Conservation (phyloP, 1,139 yeast genomes). For the Pichia sorboxylosa region DNA sequence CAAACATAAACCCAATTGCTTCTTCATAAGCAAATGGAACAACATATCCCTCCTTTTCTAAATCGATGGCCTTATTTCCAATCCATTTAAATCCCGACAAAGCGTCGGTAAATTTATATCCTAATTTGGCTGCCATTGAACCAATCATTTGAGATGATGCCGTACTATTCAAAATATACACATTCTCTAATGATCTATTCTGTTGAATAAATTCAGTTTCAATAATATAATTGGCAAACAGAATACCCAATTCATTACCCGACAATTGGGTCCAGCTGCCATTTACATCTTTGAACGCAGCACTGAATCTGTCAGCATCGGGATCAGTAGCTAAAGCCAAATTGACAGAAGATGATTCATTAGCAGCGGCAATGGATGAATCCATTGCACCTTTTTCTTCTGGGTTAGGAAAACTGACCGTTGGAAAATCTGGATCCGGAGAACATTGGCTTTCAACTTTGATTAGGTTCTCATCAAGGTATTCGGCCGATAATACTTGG, state of each 20-base stretch:
- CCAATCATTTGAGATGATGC: conserved; percentile 77
- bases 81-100: conserved; percentile 97
- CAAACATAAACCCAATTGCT: conserved; percentile 91
- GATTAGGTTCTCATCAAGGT: conserved; percentile 12
- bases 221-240: conserved; percentile 61
- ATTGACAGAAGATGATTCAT: conserved; percentile 28
- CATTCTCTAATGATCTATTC: conserved; percentile 15
- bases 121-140: conserved; percentile 54
- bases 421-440: conserved; percentile 80
- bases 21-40: conserved; percentile 94
- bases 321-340: conserved; percentile 88
- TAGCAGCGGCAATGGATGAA: conserved; percentile 50
- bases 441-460: conserved; percentile 46
- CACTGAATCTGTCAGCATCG: conserved; percentile 88
- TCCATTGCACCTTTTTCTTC: conserved; percentile 89
- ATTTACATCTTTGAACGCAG: conserved; percentile 42
- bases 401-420: conserved; percentile 88
- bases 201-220: not conserved
- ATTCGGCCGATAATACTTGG: not conserved
- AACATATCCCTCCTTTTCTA: conserved; percentile 46
- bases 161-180: conserved; percentile 72
- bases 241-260: conserved; percentile 82
- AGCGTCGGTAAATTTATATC: conserved; percentile 64
- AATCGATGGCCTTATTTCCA: conserved; percentile 75
- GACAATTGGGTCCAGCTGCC: conserved; percentile 62